phyloP scores from a whole-genome alignment of 306 rosid genomes.

The Malus fusca region DNA sequence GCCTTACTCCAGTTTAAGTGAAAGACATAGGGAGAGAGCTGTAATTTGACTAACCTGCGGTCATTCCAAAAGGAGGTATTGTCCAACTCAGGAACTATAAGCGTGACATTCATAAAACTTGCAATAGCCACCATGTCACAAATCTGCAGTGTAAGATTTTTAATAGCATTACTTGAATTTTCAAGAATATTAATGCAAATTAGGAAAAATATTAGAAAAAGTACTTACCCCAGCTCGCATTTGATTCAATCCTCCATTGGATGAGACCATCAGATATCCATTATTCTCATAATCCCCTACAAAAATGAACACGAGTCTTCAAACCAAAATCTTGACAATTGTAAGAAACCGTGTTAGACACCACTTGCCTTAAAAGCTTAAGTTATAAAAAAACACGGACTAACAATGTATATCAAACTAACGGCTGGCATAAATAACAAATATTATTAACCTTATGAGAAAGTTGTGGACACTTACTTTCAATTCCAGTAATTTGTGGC shows the following conservation, averaged over 20 bases:
- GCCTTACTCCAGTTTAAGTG: neutral
- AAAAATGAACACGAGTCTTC: too few relatives aligned
- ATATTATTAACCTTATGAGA: neutral
- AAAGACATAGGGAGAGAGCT: neutral
- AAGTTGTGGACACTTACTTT: slow-evolving; percentile 14
- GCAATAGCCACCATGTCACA: slow-evolving; percentile 73
- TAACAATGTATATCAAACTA: neutral
- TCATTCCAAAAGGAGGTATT: slow-evolving; percentile 67
- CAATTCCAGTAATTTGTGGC: slow-evolving; percentile 1
- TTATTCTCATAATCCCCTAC: slow-evolving; percentile 47
- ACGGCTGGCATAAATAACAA: neutral
- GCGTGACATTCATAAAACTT: slow-evolving; percentile 45
- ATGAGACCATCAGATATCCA: slow-evolving; percentile 58
- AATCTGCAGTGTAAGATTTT: slow-evolving; percentile 28
- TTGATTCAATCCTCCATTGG: slow-evolving; percentile 73
- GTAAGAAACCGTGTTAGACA: too few relatives aligned
- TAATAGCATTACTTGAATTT: neutral
- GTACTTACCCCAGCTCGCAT: slow-evolving; percentile 61
- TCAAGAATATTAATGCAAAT: neutral
- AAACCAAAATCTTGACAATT: too few relatives aligned
- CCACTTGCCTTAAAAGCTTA: neutral
- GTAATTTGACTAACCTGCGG: slow-evolving; percentile 28
- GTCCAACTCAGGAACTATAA: slow-evolving; percentile 60
- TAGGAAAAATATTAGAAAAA: neutral
- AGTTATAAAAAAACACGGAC: neutral